A percentile compares a stretch with the other conserved stretches of the same genome.
phyloP scores from a whole-genome alignment of 768 basidiomycete genomes.

The Amyloporia xantha region DNA sequence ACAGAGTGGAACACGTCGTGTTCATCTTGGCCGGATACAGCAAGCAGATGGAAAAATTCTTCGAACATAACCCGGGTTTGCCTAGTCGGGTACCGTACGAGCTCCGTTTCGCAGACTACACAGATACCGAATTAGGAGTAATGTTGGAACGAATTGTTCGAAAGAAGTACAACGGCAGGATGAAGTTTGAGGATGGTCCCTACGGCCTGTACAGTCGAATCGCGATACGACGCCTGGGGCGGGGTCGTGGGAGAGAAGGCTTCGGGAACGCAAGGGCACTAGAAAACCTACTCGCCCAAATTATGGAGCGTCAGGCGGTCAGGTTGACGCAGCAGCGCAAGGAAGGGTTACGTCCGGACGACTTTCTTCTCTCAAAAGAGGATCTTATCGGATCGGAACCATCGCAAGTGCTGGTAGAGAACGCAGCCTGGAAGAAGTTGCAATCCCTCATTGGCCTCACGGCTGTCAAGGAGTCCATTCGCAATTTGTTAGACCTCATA shows the following conservation, averaged over 20 bases:
- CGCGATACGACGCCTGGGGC: slow-evolving; percentile 51
- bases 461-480: slow-evolving; percentile 49
- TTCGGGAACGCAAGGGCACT: slow-evolving; percentile 67
- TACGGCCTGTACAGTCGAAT: slow-evolving; percentile 50
- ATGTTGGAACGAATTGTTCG: slow-evolving; percentile 47
- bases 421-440: slow-evolving; percentile 44
- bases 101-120: slow-evolving; percentile 57
- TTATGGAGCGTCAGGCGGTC: slow-evolving; percentile 47
- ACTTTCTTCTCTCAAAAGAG: slow-evolving; percentile 43
- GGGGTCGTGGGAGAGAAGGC: slow-evolving; percentile 50
- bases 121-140: slow-evolving; percentile 44
- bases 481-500: slow-evolving; percentile 38
- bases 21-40: slow-evolving; percentile 69
- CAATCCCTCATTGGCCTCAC: slow-evolving; percentile 48
- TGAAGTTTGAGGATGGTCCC: slow-evolving; percentile 47
- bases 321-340: slow-evolving; percentile 38
- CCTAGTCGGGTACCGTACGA: slow-evolving; percentile 59
- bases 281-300: slow-evolving; percentile 39
- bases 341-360: slow-evolving; percentile 34
- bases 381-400: slow-evolving; percentile 67
- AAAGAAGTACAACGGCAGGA: slow-evolving; percentile 40
- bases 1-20: slow-evolving; percentile 53
- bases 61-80: slow-evolving; percentile 69
- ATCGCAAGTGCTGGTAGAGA: slow-evolving; percentile 37
- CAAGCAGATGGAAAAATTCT: slow-evolving; percentile 71